These are phyloP conservation scores for Sanguinoderma infundibulare DNA, from an alignment of 1,284 basidiomycete species.

Conservation along the genomic window DNA sequence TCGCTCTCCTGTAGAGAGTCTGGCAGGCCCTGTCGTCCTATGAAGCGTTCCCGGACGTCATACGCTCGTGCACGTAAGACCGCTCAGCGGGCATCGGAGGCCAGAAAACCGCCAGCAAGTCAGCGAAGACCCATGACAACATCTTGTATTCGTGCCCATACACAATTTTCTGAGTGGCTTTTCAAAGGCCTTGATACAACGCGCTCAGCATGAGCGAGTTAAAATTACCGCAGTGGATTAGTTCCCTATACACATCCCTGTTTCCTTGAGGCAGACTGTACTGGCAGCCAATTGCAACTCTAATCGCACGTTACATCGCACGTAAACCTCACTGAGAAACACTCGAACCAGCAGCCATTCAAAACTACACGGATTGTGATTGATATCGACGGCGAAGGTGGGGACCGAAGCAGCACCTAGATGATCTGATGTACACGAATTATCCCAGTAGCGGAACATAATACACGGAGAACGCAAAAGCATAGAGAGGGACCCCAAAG, in stretches of 20 bases:
- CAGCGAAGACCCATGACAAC: too few relatives aligned
- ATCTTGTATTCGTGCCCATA: too few relatives aligned
- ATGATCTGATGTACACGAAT: slow-evolving; percentile 12
- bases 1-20: background rate
- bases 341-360: background rate
- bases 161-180: too few relatives aligned
- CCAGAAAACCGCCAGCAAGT: background rate
- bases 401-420: slow-evolving; percentile 1
- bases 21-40: slow-evolving; percentile 9
- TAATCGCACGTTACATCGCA: background rate
- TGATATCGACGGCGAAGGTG: background rate
- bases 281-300: background rate
- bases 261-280: too few relatives aligned
- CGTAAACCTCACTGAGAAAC: background rate
- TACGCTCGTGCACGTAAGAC: background rate
- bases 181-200: too few relatives aligned
- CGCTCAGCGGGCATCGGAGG: background rate
- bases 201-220: too few relatives aligned
- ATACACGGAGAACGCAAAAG: slow-evolving; percentile 5
- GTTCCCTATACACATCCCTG: too few relatives aligned
- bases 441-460: slow-evolving; percentile 5
- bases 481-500: slow-evolving; percentile 15
- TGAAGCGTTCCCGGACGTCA: slow-evolving; percentile 19
- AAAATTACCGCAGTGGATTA: too few relatives aligned
- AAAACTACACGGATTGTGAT: slow-evolving; percentile 1